Conservation (phyloP, 1,139 yeast genomes). For the Blastobotrys raffinosifermentans region DNA sequence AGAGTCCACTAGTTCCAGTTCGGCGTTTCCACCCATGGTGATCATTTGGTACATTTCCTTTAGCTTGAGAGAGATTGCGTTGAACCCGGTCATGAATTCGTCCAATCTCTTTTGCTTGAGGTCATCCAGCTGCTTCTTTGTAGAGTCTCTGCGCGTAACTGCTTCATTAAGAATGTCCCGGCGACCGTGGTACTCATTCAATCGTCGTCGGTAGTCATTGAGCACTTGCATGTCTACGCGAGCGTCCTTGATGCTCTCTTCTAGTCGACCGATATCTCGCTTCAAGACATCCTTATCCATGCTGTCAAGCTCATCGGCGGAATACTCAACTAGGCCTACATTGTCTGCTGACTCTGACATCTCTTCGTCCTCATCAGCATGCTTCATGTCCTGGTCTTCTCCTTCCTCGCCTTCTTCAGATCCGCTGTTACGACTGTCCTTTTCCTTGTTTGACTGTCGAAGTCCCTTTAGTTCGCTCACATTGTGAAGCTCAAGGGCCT, state of each 20-base stretch:
- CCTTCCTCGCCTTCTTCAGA: conserved; percentile 9
- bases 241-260: conserved; percentile 51
- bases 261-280: conserved; percentile 49
- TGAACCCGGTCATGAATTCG: conserved; percentile 92
- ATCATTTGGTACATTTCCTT: conserved; percentile 98
- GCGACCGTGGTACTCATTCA: conserved; percentile 57
- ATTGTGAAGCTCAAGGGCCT: conserved; percentile 27
- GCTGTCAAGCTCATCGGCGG: conserved; percentile 48
- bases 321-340: conserved; percentile 27
- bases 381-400: conserved; percentile 9
- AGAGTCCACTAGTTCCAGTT: conserved; percentile 89
- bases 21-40: conserved; percentile 99
- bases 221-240: conserved; percentile 69
- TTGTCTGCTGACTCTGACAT: conserved; percentile 13
- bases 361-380: conserved; percentile 11
- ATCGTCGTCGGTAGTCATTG: conserved; percentile 67
- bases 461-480: conserved; percentile 17
- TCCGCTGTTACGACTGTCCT: conserved; percentile 2
- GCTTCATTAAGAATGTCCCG: conserved; percentile 63
- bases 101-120: conserved; percentile 68
- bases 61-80: conserved; percentile 75
- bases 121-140: conserved; percentile 60
- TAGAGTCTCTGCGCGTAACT: conserved; percentile 58
- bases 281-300: conserved; percentile 49
- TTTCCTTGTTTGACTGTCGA: conserved; percentile 2